phyloP scores from a whole-genome alignment of 805 yeast species.

The Vanderwaltozyma tropicalis region DNA sequence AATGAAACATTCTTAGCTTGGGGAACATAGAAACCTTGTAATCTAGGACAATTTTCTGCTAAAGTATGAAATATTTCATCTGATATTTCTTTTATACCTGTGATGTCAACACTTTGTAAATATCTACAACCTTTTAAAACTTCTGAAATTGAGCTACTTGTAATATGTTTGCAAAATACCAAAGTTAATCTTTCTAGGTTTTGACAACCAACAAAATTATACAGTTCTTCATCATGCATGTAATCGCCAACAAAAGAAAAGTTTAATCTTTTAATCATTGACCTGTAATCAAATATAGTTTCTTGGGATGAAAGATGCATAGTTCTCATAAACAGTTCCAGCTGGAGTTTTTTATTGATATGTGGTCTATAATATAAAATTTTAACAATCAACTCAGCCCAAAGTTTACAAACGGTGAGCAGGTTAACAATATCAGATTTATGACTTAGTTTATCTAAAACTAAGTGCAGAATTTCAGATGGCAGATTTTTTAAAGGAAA shows the following conservation, averaged over 20 bases:
- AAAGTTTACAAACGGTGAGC: conserved; percentile 65
- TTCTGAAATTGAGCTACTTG: conserved; percentile 49
- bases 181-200: conserved; percentile 79
- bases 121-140: conserved; percentile 56
- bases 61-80: conserved; percentile 63
- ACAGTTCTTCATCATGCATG: conserved; percentile 55
- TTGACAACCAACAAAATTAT: conserved; percentile 53
- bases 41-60: conserved; percentile 58
- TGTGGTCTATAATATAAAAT: conserved; percentile 82
- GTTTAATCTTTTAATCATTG: conserved; percentile 68
- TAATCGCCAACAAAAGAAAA: conserved; percentile 60
- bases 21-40: conserved; percentile 87
- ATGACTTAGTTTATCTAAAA: conserved; percentile 53
- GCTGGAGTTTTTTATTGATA: conserved; percentile 45
- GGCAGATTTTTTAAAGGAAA: conserved; percentile 33
- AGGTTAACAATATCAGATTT: conserved; percentile 49
- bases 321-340: conserved; percentile 32
- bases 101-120: conserved; percentile 77
- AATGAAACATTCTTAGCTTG: conserved; percentile 68
- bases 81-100: conserved; percentile 59
- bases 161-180: conserved; percentile 62
- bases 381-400: conserved; percentile 72
- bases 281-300: conserved; percentile 58
- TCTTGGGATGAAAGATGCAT: conserved; percentile 20
- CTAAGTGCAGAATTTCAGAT: conserved; percentile 49